Percentiles rank a stretch among this genome's conserved stretches.
Conservation (phyloP, 257 asterid genomes). For the Solanum sparsipilum region DNA sequence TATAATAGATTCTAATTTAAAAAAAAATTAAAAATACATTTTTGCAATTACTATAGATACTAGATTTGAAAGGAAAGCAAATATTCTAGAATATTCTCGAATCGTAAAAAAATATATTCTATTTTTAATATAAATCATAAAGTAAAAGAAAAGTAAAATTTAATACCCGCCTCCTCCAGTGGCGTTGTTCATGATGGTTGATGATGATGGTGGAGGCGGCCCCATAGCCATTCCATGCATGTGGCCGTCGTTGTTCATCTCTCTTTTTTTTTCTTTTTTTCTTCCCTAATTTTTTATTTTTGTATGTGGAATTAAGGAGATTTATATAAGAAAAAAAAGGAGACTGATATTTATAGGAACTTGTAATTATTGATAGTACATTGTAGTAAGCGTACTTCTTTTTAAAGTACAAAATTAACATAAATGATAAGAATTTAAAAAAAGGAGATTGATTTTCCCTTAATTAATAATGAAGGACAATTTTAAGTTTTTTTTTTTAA, state of each 20-base stretch:
- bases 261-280: not conserved
- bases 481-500: not conserved
- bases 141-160: not conserved
- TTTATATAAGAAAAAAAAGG: not conserved
- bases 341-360: not conserved
- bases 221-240: constrained; percentile 24
- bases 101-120: not conserved
- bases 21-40: not conserved
- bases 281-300: not conserved
- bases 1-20: not conserved
- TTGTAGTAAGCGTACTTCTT: not conserved
- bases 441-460: not conserved
- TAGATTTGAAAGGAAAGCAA: not conserved
- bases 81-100: not conserved
- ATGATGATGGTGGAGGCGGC: not conserved
- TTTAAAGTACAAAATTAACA: not conserved
- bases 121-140: not conserved
- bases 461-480: not conserved
- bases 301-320: not conserved
- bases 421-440: not conserved
- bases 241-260: not conserved
- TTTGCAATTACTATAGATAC: not conserved
- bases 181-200: constrained; percentile 3
- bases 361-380: not conserved
- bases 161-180: not conserved